Percentiles rank a stretch among this genome's conserved stretches.
These are phyloP conservation scores for Heterobasidion annosum DNA, from an alignment of 1,284 basidiomycete genomes.

Conservation along the genomic window DNA sequence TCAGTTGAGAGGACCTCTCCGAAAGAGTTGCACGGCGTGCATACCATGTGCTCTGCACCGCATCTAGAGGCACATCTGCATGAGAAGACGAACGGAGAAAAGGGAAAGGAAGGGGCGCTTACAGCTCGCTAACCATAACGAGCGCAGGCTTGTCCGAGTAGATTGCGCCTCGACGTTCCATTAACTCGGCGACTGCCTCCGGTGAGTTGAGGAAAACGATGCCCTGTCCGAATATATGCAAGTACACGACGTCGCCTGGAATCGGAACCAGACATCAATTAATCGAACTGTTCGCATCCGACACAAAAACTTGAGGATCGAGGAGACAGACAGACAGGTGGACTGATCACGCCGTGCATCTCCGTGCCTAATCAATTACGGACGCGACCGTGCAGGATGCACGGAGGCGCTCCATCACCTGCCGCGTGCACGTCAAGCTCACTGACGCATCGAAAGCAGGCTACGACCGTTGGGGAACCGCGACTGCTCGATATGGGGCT, in stretches of 20 bases:
- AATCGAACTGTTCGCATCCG: too few species aligned
- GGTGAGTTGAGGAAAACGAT: conserved; percentile 57
- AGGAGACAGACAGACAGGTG: too few species aligned
- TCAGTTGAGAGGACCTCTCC: not conserved
- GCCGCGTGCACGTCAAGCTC: too few species aligned
- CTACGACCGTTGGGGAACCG: not conserved
- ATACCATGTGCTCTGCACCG: conserved; percentile 62
- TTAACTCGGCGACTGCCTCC: conserved; percentile 47
- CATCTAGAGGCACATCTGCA: conserved; percentile 27
- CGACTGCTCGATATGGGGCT: too few species aligned
- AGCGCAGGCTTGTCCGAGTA: conserved; percentile 66
- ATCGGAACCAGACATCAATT: not conserved
- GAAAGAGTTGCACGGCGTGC: conserved; percentile 3
- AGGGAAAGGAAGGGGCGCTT: not conserved
- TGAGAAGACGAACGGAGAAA: conserved; percentile 5
- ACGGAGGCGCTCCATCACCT: too few species aligned
- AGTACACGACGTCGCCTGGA: conserved; percentile 53
- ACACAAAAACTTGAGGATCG: too few species aligned
- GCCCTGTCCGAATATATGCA: conserved; percentile 57
- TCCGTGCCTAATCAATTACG: too few species aligned
- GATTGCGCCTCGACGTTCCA: conserved; percentile 59
- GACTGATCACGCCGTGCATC: too few species aligned
- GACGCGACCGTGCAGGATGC: too few species aligned
- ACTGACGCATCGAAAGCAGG: not conserved
- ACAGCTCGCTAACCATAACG: conserved; percentile 40